Evolutionary conservation across 2,329 filamentous ascomycete genomes (phyloP), one percentile per base, ranked within the genome.

Genomic region (Aspergillus tamarii): DNA sequence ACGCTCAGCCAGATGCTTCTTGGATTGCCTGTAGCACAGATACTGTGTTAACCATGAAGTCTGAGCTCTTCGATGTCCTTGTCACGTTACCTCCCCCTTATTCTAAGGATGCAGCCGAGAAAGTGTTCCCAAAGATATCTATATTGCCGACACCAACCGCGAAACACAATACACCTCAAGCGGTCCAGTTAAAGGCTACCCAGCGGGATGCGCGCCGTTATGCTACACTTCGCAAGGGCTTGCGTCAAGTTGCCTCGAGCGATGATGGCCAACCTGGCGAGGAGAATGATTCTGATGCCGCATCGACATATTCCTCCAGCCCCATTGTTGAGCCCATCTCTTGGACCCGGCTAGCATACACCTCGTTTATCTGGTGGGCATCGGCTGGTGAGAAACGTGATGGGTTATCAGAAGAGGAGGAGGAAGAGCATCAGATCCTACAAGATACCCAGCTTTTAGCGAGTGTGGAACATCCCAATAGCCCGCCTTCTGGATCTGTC

Each of bases 11-110:
- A 53, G 70, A 84, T 80, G 85, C 16, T 16, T 91, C 93, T 45
- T 99, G 94, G 93, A 89, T 97, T 64, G 95, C 94, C 14, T 97
- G 94, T 77, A 97, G 94, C 3, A 98, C 94, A 1, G 95, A 99
- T 79, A 94, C 91, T 73, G 95, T 99, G 63, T 85, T 99, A 16
- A 89, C 88, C 54, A 91, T 92, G 78, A 98, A 98, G 80, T 87
- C 89, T 57, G 87, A 91, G 2, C 86, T 99, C 2, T 98, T 93
- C 84, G 95, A 99, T 75, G 85, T 97, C 70, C 85, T 97, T 45
- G 89, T 98, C 64, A 92, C 92, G 60, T 86, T 98, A 73, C 92
- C 93, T 0, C 84, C 88, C 1, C 77, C 85, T 7, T 82, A 89
- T 70, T 79, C 87, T 4, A 81, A 86, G 59, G 81, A 87, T 52